Base-by-base conservation (phyloP, 2,329 filamentous ascomycete species). In the Diaporthe vexans region DNA sequence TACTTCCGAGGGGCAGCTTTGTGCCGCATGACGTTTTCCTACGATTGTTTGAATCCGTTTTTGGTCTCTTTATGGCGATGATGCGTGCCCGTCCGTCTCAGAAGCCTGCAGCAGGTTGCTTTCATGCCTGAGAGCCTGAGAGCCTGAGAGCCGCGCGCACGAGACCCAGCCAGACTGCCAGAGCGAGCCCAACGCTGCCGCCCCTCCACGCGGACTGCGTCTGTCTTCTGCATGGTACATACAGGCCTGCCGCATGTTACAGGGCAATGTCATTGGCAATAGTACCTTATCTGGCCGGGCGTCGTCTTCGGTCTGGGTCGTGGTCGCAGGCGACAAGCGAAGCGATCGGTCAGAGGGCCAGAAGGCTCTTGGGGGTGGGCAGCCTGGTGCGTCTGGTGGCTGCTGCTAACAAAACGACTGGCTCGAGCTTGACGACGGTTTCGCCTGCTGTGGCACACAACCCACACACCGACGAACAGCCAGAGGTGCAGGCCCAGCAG, bases 261-360 rank as follows among this genome's bases (percentile, higher is more conserved):
- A 10, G 56, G 21, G 56, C 15, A 54, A 24, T 40, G 48, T 29
- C 56, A 61, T 33, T 63, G 57, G n/a, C 29, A 72, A 72, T 37
- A 56, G 24, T 21, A 7, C 35, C 24, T 59, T 72, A 72, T 63
- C 48, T 63, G 70, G 59, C 48, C 48, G 57, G 70, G 70, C 70
- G 57, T 37, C 48, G 15, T 52, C 15, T 54, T 21, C 63, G 33
- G 46, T 63, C 46, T 63, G 24, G 19, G 24, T 59, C 5, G 57
- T 51, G 19, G 35, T 26, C 37, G 56, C 69, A 43, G 37, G 46
- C 57, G 35, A 63, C 57, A 67, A 52, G 29, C 48, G 63, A 68
- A 68, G 63, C 48, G 33, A 54, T 68, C 70, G 57, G 57, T 72
- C 70, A 72, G 70, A 63, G 46, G 57, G 43, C 17, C 40, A 43